A percentile compares a stretch with the other conserved stretches of the same genome.
phyloP scores from a whole-genome alignment of 805 yeast species.

The Isabelozyma rhagii region DNA sequence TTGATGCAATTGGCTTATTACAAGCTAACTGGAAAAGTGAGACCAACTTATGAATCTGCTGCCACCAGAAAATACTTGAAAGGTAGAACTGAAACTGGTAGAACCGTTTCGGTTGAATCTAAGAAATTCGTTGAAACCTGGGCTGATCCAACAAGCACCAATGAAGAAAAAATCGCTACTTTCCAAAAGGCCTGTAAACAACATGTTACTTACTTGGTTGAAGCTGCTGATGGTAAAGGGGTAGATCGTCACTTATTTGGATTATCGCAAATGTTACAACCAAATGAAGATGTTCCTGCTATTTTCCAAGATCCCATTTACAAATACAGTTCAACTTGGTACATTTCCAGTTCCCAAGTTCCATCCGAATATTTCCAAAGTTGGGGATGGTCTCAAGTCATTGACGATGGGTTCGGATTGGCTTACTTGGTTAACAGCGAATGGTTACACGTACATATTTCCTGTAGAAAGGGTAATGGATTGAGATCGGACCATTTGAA shows the following conservation, averaged over 20 bases:
- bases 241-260: slow-evolving; percentile 95
- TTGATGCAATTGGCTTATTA: slow-evolving; percentile 86
- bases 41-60: slow-evolving; percentile 96
- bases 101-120: slow-evolving; percentile 76
- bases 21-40: slow-evolving; percentile 71
- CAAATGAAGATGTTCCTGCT: slow-evolving; percentile 60
- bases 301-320: slow-evolving; percentile 75
- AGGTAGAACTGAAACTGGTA: slow-evolving; percentile 94
- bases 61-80: slow-evolving; percentile 84
- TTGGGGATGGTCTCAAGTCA: slow-evolving; percentile 95
- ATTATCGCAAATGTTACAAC: slow-evolving; percentile 63
- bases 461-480: slow-evolving; percentile 62
- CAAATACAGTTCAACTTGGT: slow-evolving; percentile 80
- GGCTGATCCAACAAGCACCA: slow-evolving; percentile 51
- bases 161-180: slow-evolving; percentile 57
- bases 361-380: slow-evolving; percentile 79
- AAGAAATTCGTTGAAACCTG: slow-evolving; percentile 70
- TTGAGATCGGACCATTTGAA: slow-evolving; percentile 57
- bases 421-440: slow-evolving; percentile 90
- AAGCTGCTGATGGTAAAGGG: slow-evolving; percentile 83
- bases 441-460: slow-evolving; percentile 81
- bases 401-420: slow-evolving; percentile 88
- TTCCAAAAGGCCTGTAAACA: slow-evolving; percentile 70
- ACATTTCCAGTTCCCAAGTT: slow-evolving; percentile 82
- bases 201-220: slow-evolving; percentile 70